Evolutionary conservation across 768 basidiomycete genomes (phyloP).

Genomic region (Lactarius sanguifluus): DNA sequence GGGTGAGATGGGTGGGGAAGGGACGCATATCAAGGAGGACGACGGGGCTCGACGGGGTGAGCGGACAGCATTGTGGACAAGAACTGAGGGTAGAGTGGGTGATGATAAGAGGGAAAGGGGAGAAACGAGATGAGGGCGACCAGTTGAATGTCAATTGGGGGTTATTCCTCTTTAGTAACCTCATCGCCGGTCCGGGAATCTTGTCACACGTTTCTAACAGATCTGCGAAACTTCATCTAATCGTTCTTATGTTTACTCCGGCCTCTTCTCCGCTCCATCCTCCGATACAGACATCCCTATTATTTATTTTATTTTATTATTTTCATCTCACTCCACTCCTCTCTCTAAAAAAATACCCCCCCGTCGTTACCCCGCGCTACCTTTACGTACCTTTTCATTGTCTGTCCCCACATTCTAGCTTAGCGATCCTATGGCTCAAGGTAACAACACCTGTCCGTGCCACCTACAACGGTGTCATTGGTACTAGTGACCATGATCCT

Average conservation of each 20-base stretch:
- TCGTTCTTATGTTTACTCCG: conserved; percentile 3
- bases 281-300: background rate
- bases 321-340: background rate
- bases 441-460: background rate
- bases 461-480: background rate
- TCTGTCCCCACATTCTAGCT: background rate
- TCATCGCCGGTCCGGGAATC: background rate
- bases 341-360: background rate
- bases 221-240: conserved; percentile 3
- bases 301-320: background rate
- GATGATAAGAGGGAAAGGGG: conserved; percentile 17
- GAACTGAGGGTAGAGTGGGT: background rate
- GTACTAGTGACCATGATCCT: background rate
- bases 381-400: too few species aligned
- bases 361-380: conserved; percentile 1
- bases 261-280: background rate
- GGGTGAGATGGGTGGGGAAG: conserved; percentile 37
- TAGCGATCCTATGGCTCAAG: background rate
- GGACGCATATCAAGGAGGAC: conserved; percentile 40
- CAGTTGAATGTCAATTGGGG: background rate
- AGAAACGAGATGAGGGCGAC: conserved; percentile 16
- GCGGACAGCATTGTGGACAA: conserved; percentile 11
- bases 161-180: background rate
- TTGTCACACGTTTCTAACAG: background rate
- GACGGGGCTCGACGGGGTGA: background rate